Evolutionary conservation across 2,329 filamentous ascomycete genomes (phyloP), one percentile per base, ranked within the genome.

Genomic region (Alternaria alternata): DNA sequence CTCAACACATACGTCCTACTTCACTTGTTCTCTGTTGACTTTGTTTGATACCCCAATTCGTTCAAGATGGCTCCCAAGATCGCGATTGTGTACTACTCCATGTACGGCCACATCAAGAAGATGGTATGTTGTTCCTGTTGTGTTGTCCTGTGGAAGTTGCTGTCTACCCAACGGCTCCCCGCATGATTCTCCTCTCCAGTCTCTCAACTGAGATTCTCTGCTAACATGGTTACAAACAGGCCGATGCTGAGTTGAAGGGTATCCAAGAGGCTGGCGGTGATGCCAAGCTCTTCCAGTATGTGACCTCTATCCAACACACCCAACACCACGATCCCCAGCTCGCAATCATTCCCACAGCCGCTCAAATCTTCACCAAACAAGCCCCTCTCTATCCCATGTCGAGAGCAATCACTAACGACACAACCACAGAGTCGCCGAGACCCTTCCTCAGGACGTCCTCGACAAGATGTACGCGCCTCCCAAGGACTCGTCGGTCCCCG

Each of bases 211-310:
- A 44, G 22, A 18, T 11, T 12, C 24, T 11, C 11, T 34, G 22
- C 44, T 59, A 36, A 59, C 57, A 56, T 14, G 14, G 32, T 24
- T 14, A 18, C 18, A 20, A 7, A 30, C 42, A 94, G 95, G 95
- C 94, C 74, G 89, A 95, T 80, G 93, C 93, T 66, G 94, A 98
- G 85, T 91, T 94, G 86, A 88, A 87, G 75, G 95, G 95, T 77
- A 92, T 97, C 75, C 90, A 94, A 83, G 88, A 90, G 75, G 93
- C 93, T 65, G 95, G 95, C 67, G 94, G 94, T 67, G 82, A 84
- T 44, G 93, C 84, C 81, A 91, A 94, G 74, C 78, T 98, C 77
- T 97, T 84, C 87, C 93, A 96, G 89, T 90, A 82, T 63, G 87
- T 75, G 43, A 24, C 14, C 34, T 39, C 48, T 34, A 14, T 55